phyloP scores from a whole-genome alignment of 2,329 filamentous ascomycete genomes.

The Aspergillus quadricinctus region DNA sequence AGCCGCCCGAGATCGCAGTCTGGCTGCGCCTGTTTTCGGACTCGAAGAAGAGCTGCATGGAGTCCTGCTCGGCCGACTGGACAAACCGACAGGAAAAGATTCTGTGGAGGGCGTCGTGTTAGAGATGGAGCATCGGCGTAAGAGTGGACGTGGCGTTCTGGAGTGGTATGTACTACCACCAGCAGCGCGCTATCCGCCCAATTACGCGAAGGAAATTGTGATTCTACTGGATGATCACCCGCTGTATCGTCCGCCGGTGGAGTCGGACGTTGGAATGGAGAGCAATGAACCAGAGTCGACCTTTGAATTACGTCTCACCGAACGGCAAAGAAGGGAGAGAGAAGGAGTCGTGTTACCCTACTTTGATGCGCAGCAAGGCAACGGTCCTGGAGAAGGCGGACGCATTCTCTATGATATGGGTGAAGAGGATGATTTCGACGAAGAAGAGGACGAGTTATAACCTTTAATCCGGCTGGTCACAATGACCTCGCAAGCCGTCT shows the following conservation, averaged over 20 bases:
- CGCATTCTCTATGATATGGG: conserved; percentile 97
- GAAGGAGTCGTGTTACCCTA: conserved; percentile 92
- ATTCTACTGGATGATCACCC: conserved; percentile 73
- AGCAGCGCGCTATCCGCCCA: conserved; percentile 43
- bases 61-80: conserved; percentile 62
- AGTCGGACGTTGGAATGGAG: conserved; percentile 36
- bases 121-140: conserved; percentile 79
- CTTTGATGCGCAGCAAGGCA: conserved; percentile 83
- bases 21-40: conserved; percentile 73
- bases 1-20: conserved; percentile 69
- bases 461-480: background rate
- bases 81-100: conserved; percentile 28
- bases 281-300: conserved; percentile 65
- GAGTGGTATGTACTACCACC: conserved; percentile 62
- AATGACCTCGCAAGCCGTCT: background rate
- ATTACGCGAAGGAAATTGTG: conserved; percentile 47
- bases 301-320: conserved; percentile 81
- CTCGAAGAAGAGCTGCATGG: conserved; percentile 74
- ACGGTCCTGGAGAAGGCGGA: conserved; percentile 73
- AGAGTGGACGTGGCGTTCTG: conserved; percentile 71
- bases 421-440: conserved; percentile 92
- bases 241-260: conserved; percentile 54
- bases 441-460: conserved; percentile 88
- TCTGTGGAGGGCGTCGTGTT: conserved; percentile 63
- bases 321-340: conserved; percentile 80